phyloP scores from a whole-genome alignment of 768 basidiomycete species.

The Phylloporus sp. region DNA sequence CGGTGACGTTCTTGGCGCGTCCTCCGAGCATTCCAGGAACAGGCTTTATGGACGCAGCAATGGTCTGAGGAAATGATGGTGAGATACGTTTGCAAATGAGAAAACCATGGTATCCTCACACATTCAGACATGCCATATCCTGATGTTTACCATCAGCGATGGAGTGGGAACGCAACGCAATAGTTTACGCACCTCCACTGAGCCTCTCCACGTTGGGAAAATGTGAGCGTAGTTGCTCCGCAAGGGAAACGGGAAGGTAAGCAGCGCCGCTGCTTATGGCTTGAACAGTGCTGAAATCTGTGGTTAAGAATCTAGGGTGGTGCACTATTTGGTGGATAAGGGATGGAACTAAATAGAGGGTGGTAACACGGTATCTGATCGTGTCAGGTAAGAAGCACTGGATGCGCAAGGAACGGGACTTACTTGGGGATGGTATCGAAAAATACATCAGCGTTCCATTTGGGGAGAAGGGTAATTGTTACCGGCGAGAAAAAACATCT shows the following conservation, averaged over 20 bases:
- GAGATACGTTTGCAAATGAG: background rate
- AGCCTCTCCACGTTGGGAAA: slow-evolving; percentile 34
- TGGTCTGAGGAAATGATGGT: slow-evolving; percentile 41
- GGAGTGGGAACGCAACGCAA: background rate
- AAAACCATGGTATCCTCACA: slow-evolving; percentile 37
- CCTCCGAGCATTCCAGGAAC: slow-evolving; percentile 44
- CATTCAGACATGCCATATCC: slow-evolving; percentile 73
- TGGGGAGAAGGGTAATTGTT: slow-evolving; percentile 53
- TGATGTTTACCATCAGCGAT: slow-evolving; percentile 21
- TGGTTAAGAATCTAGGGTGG: slow-evolving; percentile 41
- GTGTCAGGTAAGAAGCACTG: background rate
- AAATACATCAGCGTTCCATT: slow-evolving; percentile 54
- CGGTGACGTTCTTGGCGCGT: slow-evolving; percentile 35
- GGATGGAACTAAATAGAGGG: slow-evolving; percentile 55
- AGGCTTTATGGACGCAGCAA: slow-evolving; percentile 45
- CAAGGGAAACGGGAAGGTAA: slow-evolving; percentile 58
- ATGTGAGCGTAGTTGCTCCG: slow-evolving; percentile 36
- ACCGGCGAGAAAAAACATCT: slow-evolving; percentile 42
- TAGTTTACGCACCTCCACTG: slow-evolving; percentile 41
- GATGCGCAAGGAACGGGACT: slow-evolving; percentile 8
- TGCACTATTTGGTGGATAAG: slow-evolving; percentile 62
- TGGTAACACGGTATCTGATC: slow-evolving; percentile 52
- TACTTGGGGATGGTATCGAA: slow-evolving; percentile 59
- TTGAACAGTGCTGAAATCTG: slow-evolving; percentile 52
- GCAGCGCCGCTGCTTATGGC: slow-evolving; percentile 55